Conservation (phyloP, 2,329 filamentous ascomycete species). For the Colletotrichum endophyticum region DNA sequence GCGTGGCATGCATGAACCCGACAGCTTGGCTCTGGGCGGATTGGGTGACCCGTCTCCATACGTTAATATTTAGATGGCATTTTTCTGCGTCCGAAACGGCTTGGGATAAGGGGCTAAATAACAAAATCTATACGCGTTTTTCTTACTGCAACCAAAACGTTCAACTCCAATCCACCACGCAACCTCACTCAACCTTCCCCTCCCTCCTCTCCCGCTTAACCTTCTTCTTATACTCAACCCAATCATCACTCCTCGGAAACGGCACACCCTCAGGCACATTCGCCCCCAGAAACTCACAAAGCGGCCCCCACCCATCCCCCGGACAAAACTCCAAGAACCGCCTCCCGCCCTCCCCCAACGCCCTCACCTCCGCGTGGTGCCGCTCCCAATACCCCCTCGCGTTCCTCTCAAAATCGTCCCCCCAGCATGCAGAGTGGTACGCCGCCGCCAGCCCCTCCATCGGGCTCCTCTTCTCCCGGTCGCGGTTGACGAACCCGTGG, state of each 20-base stretch:
- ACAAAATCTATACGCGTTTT: not conserved
- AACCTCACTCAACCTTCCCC: not conserved
- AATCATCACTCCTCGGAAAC: constrained; percentile 33
- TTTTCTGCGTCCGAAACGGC: not conserved
- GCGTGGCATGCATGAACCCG: not conserved
- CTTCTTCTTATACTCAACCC: constrained; percentile 31
- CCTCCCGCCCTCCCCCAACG: constrained; percentile 9
- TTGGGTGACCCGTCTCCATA: not conserved
- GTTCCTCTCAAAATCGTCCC: constrained; percentile 27
- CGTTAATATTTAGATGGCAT: not conserved
- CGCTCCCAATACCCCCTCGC: constrained; percentile 26
- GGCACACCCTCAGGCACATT: constrained; percentile 22
- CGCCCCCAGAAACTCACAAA: constrained; percentile 30
- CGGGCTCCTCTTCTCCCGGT: constrained; percentile 16
- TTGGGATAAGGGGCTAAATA: not conserved
- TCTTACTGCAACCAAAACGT: not conserved
- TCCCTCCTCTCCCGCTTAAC: constrained; percentile 22
- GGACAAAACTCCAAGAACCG: constrained; percentile 30
- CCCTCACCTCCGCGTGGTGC: constrained; percentile 28
- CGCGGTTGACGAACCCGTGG: constrained; percentile 23
- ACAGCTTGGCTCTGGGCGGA: not conserved
- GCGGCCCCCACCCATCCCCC: constrained; percentile 30
- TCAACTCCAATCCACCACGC: not conserved
- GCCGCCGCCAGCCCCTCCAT: constrained; percentile 27
- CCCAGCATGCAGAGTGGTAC: constrained; percentile 33